phyloP scores from a whole-genome alignment of 2,329 filamentous ascomycete genomes.

The Dryadomyces quercus-mongolicae region DNA sequence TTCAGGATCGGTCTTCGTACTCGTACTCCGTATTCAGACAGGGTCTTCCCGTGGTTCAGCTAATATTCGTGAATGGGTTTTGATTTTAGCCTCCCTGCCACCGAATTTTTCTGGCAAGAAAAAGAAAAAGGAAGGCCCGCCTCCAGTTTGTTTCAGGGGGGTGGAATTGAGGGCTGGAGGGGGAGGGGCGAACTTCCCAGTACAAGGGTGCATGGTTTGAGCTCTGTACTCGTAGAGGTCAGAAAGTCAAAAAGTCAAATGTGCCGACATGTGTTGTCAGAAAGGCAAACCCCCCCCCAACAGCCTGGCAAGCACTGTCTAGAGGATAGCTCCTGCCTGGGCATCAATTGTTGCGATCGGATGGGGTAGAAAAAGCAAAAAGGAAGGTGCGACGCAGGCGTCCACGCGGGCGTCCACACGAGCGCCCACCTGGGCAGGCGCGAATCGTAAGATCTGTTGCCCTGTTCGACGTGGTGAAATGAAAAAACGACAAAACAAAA shows the following conservation, averaged over 20 bases:
- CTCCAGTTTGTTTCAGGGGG: not conserved
- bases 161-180: constrained; percentile 1
- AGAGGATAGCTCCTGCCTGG: not conserved
- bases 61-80: not conserved
- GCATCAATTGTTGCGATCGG: not conserved
- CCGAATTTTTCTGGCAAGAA: not conserved
- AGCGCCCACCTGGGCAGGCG: too few relatives aligned
- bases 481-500: not conserved
- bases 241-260: not conserved
- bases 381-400: not conserved
- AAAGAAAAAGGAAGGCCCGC: not conserved
- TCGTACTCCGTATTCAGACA: not conserved
- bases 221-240: too few relatives aligned
- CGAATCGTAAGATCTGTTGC: not conserved
- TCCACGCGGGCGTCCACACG: too few relatives aligned
- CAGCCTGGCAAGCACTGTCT: too few relatives aligned
- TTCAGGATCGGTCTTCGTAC: not conserved
- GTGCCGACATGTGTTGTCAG: too few relatives aligned
- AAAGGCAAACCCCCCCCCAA: too few relatives aligned
- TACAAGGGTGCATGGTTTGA: too few relatives aligned
- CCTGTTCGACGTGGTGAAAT: too few relatives aligned
- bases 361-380: not conserved
- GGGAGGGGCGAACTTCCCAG: not conserved
- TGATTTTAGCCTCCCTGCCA: constrained; percentile 3
- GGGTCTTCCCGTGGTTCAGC: not conserved